Base-by-base conservation (phyloP, 768 basidiomycete species). In the Gautieria morchelliformis region DNA sequence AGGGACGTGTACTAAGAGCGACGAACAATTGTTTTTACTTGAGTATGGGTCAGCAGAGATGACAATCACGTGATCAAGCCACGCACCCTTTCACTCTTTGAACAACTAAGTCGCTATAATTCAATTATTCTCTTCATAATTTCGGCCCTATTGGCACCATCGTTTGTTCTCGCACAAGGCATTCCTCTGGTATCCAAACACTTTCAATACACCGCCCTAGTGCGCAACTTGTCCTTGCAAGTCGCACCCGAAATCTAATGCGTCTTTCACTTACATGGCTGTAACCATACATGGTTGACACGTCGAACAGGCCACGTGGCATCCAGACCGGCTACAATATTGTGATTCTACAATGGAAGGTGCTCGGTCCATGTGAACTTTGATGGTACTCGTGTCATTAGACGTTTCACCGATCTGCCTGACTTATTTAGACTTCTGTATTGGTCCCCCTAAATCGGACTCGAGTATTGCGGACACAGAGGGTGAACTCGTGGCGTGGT, bases 401-500 rank as follows among this genome's bases (percentile, higher is more conserved):
- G 3, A 27, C 5, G 5, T 27, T 5, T 37, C 35, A 9, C 35
- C 14, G 35, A 9, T 14, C 35, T 37, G 35, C 4, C 35, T 2
- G 4, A 2, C 35, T 37, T 9, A 4, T 5, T 37, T 14, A 37
- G 81, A 56, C 41, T 58, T 50, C 35, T 60, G 59, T 49, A 60
- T 58, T n/a, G 82, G 74, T 32, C 78, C 84, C 0, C 62, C 74
- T 1, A 68, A 69, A n/a, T 71, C 77, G 4, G 73, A 80, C 66
- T 72, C 76, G 14, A 68, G 71, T 17, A 82, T 92, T 45, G 84
- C 77, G 35, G 75, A 85, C 59, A 78, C 78, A 2, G 90, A 93
- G 66, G 82, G 78, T 42, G 73, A 81, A 65, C 82, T 81, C 64
- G 84, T 92, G 10, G 81, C 87, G 1, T 93, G 80, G 78, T 93